Evolutionary conservation across 1,284 basidiomycete species (phyloP).

Genomic region (Puccinia polysora): DNA sequence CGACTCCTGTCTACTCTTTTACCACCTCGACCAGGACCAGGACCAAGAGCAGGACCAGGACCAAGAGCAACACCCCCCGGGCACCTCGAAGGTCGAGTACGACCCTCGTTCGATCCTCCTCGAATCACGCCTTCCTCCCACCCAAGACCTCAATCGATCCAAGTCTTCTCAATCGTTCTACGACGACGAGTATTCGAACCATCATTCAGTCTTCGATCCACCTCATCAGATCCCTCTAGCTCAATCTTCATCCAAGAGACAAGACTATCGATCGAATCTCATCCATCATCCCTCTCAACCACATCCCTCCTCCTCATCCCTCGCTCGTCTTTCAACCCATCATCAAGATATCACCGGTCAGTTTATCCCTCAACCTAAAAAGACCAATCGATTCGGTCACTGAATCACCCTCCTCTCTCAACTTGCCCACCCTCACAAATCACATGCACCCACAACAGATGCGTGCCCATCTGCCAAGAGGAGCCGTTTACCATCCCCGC

Average conservation of each 20-base stretch:
- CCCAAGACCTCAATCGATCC: not conserved
- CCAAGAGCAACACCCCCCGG: not conserved
- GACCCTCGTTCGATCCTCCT: not conserved
- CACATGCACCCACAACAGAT: not conserved
- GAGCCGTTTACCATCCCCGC: not conserved
- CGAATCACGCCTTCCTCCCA: not conserved
- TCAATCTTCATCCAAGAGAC: not conserved
- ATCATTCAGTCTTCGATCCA: not conserved
- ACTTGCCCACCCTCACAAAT: not conserved
- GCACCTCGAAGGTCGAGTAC: not conserved
- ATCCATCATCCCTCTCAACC: not conserved
- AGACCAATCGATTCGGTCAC: no score
- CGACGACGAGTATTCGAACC: not conserved
- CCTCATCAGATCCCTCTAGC: not conserved
- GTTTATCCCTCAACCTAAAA: no score
- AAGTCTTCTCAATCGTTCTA: not conserved
- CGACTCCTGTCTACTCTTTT: conserved; percentile 1
- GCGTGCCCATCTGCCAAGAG: not conserved
- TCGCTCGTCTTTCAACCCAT: no score
- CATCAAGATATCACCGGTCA: no score
- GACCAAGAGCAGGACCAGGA: not conserved
- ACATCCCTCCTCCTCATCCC: no score
- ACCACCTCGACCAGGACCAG: not conserved
- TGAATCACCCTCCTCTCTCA: not conserved
- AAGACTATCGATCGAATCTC: not conserved